phyloP scores from a whole-genome alignment of 441 rosid species.

The Pelargonium citronellum region DNA sequence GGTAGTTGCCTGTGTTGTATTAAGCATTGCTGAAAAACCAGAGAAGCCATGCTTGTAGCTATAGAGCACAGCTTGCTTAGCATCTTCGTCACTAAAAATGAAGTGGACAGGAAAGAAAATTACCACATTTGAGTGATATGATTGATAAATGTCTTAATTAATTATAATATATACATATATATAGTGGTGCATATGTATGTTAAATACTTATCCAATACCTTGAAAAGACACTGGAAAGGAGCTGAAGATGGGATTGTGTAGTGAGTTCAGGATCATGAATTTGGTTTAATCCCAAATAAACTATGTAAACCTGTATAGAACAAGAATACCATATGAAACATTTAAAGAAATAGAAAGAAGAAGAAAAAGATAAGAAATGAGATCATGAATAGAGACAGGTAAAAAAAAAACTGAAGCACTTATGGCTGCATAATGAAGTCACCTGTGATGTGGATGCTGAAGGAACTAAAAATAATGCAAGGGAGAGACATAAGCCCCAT shows the following conservation, averaged over 20 bases:
- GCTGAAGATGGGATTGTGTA: slow-evolving; percentile 41
- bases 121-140: neutral
- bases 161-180: neutral
- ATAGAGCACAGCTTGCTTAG: slow-evolving; percentile 41
- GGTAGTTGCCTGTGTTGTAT: slow-evolving; percentile 46
- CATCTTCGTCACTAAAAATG: slow-evolving; percentile 48
- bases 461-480: slow-evolving; percentile 27
- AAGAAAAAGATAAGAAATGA: neutral
- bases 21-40: slow-evolving; percentile 61
- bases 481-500: slow-evolving; percentile 31
- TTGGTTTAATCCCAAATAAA: slow-evolving; percentile 49
- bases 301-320: slow-evolving; percentile 51
- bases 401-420: slow-evolving; percentile 5
- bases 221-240: slow-evolving; percentile 46
- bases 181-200: neutral
- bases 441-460: slow-evolving; percentile 31
- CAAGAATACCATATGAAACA: no score
- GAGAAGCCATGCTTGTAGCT: slow-evolving; percentile 65
- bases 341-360: neutral
- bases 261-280: slow-evolving; percentile 30
- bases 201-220: slow-evolving; percentile 29
- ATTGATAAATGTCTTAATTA: neutral
- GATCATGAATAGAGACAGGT: neutral
- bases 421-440: slow-evolving; percentile 8
- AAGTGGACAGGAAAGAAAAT: neutral